Evolutionary conservation across 768 basidiomycete species (phyloP).

Genomic region (Astraeus odoratus): DNA sequence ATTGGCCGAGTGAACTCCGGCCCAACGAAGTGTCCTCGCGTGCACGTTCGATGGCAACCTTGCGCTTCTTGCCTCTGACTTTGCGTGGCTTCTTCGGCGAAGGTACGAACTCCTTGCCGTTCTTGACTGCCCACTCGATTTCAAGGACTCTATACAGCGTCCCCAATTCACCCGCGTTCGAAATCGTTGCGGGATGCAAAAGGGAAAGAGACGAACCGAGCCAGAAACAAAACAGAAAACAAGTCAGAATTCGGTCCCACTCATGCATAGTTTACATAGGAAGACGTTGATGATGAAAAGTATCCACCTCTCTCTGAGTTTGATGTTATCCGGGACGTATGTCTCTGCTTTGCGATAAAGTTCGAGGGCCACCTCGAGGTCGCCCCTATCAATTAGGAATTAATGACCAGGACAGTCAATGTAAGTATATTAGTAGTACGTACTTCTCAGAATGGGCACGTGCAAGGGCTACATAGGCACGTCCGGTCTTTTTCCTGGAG

Average conservation of each 20-base stretch:
- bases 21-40: constrained; percentile 8
- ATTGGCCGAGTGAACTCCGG: constrained; percentile 9
- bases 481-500: constrained; percentile 75
- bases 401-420: background rate
- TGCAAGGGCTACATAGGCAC: constrained; percentile 79
- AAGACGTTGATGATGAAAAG: constrained; percentile 63
- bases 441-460: constrained; percentile 78
- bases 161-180: background rate
- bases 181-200: background rate
- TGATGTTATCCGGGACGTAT: constrained; percentile 82
- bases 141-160: constrained; percentile 59
- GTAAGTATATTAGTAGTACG: constrained; percentile 15
- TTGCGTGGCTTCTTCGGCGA: constrained; percentile 39
- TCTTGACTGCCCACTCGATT: constrained; percentile 71
- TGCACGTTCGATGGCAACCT: constrained; percentile 16
- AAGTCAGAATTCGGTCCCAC: constrained; percentile 37
- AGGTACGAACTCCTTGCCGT: constrained; percentile 53
- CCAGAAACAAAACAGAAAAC: constrained; percentile 24
- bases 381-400: constrained; percentile 44
- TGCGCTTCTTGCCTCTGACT: constrained; percentile 27
- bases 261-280: constrained; percentile 44
- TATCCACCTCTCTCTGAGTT: constrained; percentile 84
- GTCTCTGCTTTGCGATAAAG: constrained; percentile 76
- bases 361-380: constrained; percentile 72
- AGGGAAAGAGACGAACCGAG: constrained; percentile 2